Percentiles rank a stretch among this genome's conserved stretches.
Evolutionary conservation across 2,329 filamentous ascomycete species (phyloP).

Genomic region (Ceratocystis papillata): DNA sequence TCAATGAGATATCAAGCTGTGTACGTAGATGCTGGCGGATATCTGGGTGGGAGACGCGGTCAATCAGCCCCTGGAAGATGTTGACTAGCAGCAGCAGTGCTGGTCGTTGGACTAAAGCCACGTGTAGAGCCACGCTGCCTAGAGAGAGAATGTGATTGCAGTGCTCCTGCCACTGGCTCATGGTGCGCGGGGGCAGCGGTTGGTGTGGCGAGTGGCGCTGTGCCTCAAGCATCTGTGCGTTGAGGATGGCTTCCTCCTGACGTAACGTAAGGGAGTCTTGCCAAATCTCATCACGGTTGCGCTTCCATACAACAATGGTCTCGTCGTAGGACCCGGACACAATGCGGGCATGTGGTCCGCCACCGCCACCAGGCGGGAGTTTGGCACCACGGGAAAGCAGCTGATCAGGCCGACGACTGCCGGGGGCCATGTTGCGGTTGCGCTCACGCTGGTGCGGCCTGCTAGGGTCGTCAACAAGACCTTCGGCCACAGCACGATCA

Average conservation of each 20-base stretch:
- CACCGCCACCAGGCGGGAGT: slow-evolving; percentile 81
- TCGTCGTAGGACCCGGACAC: slow-evolving; percentile 96
- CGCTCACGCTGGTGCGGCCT: slow-evolving; percentile 29
- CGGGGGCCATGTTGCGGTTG: slow-evolving; percentile 50
- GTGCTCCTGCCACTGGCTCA: slow-evolving; percentile 19
- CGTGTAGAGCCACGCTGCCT: slow-evolving; percentile 39
- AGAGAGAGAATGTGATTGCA: slow-evolving; percentile 41
- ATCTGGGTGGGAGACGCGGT: slow-evolving; percentile 41
- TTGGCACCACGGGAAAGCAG: slow-evolving; percentile 74
- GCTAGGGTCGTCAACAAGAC: slow-evolving; percentile 35
- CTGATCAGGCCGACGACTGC: slow-evolving; percentile 62
- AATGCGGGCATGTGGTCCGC: slow-evolving; percentile 82
- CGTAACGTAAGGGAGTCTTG: slow-evolving; percentile 61
- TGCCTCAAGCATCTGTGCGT: slow-evolving; percentile 32
- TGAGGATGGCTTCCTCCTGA: slow-evolving; percentile 57
- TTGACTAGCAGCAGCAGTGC: slow-evolving; percentile 39
- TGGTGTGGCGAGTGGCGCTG: neutral
- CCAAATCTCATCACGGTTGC: slow-evolving; percentile 77
- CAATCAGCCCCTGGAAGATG: slow-evolving; percentile 43
- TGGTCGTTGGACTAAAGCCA: slow-evolving; percentile 39
- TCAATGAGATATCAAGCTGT: slow-evolving; percentile 39
- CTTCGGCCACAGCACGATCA: slow-evolving; percentile 48
- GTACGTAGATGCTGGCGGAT: slow-evolving; percentile 41
- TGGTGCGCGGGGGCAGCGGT: neutral
- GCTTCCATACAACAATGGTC: slow-evolving; percentile 88